A percentile compares a stretch with the other conserved stretches of the same genome.
Evolutionary conservation across 2,329 filamentous ascomycete genomes (phyloP).

Genomic region (Cercospora citrullina): DNA sequence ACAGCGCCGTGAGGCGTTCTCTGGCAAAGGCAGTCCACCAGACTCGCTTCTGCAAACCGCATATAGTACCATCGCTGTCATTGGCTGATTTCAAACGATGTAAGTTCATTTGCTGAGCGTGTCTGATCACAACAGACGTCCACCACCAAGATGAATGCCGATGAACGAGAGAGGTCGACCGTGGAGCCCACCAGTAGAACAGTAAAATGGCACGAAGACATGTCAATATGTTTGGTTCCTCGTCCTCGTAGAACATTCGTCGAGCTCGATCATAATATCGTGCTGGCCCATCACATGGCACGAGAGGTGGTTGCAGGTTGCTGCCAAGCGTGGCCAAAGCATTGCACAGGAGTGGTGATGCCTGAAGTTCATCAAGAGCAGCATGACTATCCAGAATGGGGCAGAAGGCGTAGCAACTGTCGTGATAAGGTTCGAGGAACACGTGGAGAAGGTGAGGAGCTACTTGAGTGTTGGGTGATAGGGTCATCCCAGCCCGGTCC

Average conservation of each 20-base stretch:
- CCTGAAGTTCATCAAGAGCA: background rate
- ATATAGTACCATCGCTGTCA: background rate
- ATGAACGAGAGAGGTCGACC: slow-evolving; percentile 11
- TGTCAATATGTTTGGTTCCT: slow-evolving; percentile 11
- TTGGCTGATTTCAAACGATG: background rate
- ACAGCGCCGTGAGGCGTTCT: background rate
- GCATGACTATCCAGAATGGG: background rate
- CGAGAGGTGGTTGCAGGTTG: slow-evolving; percentile 13
- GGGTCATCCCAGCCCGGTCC: background rate
- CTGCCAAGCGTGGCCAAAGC: slow-evolving; percentile 11
- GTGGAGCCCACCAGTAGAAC: slow-evolving; percentile 18
- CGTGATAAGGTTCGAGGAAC: background rate
- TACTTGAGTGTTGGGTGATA: background rate
- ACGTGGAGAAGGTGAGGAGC: background rate
- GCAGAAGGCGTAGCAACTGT: background rate
- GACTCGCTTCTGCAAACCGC: background rate
- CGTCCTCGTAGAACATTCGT: slow-evolving; percentile 17
- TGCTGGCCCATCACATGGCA: slow-evolving; percentile 13
- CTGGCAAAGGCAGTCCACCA: background rate
- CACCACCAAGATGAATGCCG: slow-evolving; percentile 19
- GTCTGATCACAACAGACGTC: slow-evolving; percentile 15
- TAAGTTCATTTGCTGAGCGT: slow-evolving; percentile 13
- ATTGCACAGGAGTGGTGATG: slow-evolving; percentile 13
- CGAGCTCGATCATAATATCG: slow-evolving; percentile 12
- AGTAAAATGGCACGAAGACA: slow-evolving; percentile 11